A percentile compares a stretch with the other conserved stretches of the same genome.
Evolutionary conservation across 2,329 filamentous ascomycete species (phyloP).

Genomic region (Pseudocercospora macadamiae): DNA sequence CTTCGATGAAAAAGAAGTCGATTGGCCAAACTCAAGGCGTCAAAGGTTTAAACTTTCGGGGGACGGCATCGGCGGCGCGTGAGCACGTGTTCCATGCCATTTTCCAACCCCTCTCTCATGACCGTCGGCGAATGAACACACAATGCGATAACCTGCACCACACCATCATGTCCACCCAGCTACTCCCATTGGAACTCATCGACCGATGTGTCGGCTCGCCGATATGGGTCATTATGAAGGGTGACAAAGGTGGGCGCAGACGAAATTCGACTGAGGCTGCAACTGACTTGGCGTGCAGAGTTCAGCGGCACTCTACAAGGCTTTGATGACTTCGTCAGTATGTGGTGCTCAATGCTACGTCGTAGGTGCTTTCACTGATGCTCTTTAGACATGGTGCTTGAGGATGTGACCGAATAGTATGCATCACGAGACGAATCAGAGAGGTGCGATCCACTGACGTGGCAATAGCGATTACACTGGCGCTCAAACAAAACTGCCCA

Average conservation of each 20-base stretch:
- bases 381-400: slow-evolving; percentile 86
- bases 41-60: neutral
- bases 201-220: slow-evolving; percentile 97
- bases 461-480: slow-evolving; percentile 80
- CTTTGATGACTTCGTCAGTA: slow-evolving; percentile 99
- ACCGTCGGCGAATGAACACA: too few relatives aligned
- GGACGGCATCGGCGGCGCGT: neutral
- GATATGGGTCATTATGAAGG: slow-evolving; percentile 99
- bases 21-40: neutral
- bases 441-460: slow-evolving; percentile 1
- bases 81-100: neutral
- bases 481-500: slow-evolving; percentile 80
- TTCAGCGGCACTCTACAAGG: slow-evolving; percentile 93
- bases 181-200: slow-evolving; percentile 72
- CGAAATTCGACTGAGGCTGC: neutral
- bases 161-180: slow-evolving; percentile 33
- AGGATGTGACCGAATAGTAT: slow-evolving; percentile 89
- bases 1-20: neutral
- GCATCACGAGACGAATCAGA: slow-evolving; percentile 50
- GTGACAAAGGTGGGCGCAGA: slow-evolving; percentile 77
- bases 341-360: slow-evolving; percentile 53
- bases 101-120: too few relatives aligned
- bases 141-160: slow-evolving; percentile 1
- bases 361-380: slow-evolving; percentile 14
- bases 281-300: slow-evolving; percentile 59